Evolutionary conservation across 139 green algal species (phyloP), one percentile per base, ranked within the genome.

Genomic region (Nannochloris sp.): DNA sequence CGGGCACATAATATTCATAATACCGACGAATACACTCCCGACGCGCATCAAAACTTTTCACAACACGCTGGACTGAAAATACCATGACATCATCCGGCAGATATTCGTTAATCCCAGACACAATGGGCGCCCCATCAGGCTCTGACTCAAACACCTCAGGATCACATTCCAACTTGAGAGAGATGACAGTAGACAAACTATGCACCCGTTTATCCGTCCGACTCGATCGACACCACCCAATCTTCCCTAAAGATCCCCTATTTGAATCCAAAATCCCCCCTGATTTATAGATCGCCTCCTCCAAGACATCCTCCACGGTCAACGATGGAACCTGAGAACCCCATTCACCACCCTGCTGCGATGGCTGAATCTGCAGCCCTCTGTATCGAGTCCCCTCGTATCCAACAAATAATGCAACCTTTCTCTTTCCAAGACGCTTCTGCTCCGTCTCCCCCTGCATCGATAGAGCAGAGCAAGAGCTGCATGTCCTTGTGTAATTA

Each of bases 161-260:
- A 5, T 70, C 46, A 12, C 73, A 48, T 65, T 82, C 72, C 67
- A 84, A 61, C 51, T 83, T 80, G 40, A 85, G 49, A 25, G 60
- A 64, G 25, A 71, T 23, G 70, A 91, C 73, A 1, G 77, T 89
- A 9, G 65, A 62, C 45, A 87, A 46, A 5, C 74, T 76, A 56
- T 87, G 82, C 48, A 91, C 85, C 46, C 79, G 82, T 61, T 90
- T 91, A 66, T 91, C 85, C 6, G 85, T 91, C 46, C 85, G 71
- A 59, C 74, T 86, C 65, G 69, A 81, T 48, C 85, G 68, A 8
- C 58, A 64, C 85, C 85, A 92, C 13, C 59, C 53, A 23, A 89
- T 37, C 55, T 89, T 89, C 5, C 25, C 17, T 25, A 83, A 49
- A 5, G 68, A 44, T 16, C 70, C 70, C 37, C 62, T 65, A 66